Evolutionary conservation across 1,139 yeast species (phyloP), one percentile per base, ranked within the genome.

Genomic region (Geotrichum europaeum): DNA sequence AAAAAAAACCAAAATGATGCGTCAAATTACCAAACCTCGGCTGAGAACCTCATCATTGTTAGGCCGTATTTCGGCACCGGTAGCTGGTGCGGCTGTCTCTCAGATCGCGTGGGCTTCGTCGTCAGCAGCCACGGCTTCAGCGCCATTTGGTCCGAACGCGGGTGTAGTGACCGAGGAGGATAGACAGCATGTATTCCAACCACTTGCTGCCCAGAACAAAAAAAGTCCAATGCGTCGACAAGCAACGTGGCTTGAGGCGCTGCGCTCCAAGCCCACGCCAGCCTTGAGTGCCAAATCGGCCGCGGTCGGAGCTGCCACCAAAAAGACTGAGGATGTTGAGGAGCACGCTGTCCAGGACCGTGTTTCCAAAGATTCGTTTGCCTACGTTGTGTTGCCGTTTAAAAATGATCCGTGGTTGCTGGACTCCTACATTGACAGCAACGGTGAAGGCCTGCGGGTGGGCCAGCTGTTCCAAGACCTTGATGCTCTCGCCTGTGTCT

Each of bases 401-500:
- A 32, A 18, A 10, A 12, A 20, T 6, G 55, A 53, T 30, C 30
- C 25, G 15, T 53, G 55, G 55, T 18, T 53, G 13, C 20, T 53
- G 9, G 55, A 53, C 20, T 45, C 55, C 10, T 53, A 53, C 24
- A 53, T 53, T 22, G 55, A 53, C 36, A 36, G 49, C 9, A 22
- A 45, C n/a, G 55, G 55, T 12, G 30, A 40, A 18, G 43, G 49
- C 43, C 49, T 53, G 24, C 49, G 55, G 9, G 36, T 53, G 20
- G 55, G 55, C n/a, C 40, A 53, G 43, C 20, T 53, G 10, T 40
- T 53, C n/a, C 95, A 88, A 75, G 96, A 88, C 72, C 78, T 88
- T 69, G 96, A 88, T 71, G 88, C 96, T 2, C 77, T 89, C 65
- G 96, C 96, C 0, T 96, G 96, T 43, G 81, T 91, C 70, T 89